Conservation (phyloP, 2,329 filamentous ascomycete genomes). For the Trichoderma semiorbis region DNA sequence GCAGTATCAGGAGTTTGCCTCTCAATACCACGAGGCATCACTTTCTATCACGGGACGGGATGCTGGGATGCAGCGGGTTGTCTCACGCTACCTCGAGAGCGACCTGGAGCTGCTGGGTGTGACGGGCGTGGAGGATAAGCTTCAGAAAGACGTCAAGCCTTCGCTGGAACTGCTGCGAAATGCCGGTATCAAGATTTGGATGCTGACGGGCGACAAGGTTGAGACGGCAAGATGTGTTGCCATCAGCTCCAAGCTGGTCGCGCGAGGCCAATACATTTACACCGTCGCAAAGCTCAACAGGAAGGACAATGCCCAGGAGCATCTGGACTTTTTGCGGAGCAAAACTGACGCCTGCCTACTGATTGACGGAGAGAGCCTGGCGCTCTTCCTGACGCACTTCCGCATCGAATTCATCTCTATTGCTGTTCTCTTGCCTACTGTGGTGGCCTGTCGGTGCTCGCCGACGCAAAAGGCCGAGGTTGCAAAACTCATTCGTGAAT, state of each 20-base stretch:
- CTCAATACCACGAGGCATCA: slow-evolving; percentile 73
- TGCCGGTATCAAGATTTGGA: slow-evolving; percentile 98
- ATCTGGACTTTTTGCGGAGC: slow-evolving; percentile 81
- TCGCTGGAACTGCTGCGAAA: slow-evolving; percentile 93
- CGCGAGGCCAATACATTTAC: slow-evolving; percentile 91
- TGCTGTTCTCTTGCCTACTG: slow-evolving; percentile 82
- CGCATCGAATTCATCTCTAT: slow-evolving; percentile 81
- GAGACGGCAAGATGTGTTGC: slow-evolving; percentile 96
- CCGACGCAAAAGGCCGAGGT: slow-evolving; percentile 96
- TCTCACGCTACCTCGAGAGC: slow-evolving; percentile 77
- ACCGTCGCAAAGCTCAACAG: slow-evolving; percentile 82
- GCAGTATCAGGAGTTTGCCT: slow-evolving; percentile 78
- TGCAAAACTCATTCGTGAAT: slow-evolving; percentile 81
- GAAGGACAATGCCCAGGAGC: slow-evolving; percentile 80
- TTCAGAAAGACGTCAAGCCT: slow-evolving; percentile 93
- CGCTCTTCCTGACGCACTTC: slow-evolving; percentile 79
- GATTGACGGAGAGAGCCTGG: slow-evolving; percentile 89
- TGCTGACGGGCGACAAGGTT: slow-evolving; percentile 98
- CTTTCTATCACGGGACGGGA: slow-evolving; percentile 78
- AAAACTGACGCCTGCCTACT: slow-evolving; percentile 85
- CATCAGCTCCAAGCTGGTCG: slow-evolving; percentile 89
- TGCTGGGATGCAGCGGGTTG: slow-evolving; percentile 72
- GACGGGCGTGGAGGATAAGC: slow-evolving; percentile 94
- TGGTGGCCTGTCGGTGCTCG: slow-evolving; percentile 94
- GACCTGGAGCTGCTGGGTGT: slow-evolving; percentile 94